Evolutionary conservation across 345 rosid genomes (phyloP), one percentile per base, ranked within the genome.

Genomic region (Arabidopsis thaliana): DNA sequence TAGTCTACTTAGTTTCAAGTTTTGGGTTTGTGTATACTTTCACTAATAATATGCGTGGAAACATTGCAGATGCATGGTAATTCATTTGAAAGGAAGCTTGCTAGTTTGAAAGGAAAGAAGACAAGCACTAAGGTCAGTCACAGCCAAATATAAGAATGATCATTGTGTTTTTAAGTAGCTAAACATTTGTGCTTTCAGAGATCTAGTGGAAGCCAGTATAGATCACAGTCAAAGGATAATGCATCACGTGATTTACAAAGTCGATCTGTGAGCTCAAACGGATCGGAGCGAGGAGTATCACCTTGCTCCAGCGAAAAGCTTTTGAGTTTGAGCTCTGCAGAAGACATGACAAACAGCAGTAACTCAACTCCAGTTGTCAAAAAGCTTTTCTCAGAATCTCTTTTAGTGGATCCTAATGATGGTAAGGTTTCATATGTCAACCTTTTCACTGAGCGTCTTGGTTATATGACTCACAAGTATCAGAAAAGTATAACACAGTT

Each of bases 71-170:
- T 88, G 91, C 89, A 74, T 60, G 96, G 98, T 36, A 93, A 93
- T 84, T 93, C 98, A 38, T 93, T 88, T 83, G 91, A 93, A 79
- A 77, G 94, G 83, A 93, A 88, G 84, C 96, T 93, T 49, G 85
- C 96, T 60, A 69, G 82, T 68, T 70, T 92, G 63, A 90, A 88
- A 78, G 93, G 88, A 67, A 82, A 81, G 65, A 71, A 74, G 34
- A 69, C 81, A 75, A 67, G 25, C 68, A 65, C 73, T 36, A 85
- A 82, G 50, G 97, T 84, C 82, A 77, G 89, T 76, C 44, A 65
- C 49, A 72, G 52, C 32, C 28, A 51, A 28, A 51, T 62, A 51
- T 40, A 51, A 62, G 55, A 73, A 44, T 57, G 66, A 34, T 37
- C 32, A 50, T 14, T 49, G 37, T 40, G 63, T 50, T 23, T 59